Evolutionary conservation across 371 early-diverging fungal genomes (phyloP), one percentile per base, ranked within the genome.

Genomic region (Rhizopus delemar): DNA sequence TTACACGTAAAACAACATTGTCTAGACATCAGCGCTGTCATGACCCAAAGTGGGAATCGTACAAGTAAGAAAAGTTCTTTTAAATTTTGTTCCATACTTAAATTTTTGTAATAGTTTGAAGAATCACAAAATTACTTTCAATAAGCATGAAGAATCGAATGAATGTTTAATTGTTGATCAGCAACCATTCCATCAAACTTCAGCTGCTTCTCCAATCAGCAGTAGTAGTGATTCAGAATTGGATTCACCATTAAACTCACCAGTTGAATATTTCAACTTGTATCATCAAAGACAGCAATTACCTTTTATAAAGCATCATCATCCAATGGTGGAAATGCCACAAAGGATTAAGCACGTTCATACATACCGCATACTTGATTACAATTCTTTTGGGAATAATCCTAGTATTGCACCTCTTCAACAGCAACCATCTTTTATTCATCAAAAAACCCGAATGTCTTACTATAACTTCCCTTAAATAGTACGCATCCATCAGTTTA

Each of bases 1-100:
- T 84, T 60, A 83, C 83, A 55, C 82, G 89, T 52, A 86, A 87
- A 75, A 87, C 87, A 0, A 88, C 85, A 2, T 63, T 89, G 32
- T 85, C 85, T 15, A 81, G 84, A 65, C 90, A 89, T 59, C 82
- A 82, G 59, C 73, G 83, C 29, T 80, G 74, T 53, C 79, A 78
- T 62, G 77, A 77, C 56, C 70, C 70, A 15, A 60, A 67, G 53
- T 67, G 63, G 64, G 64, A 69, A 36, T 51, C 70, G 28, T 63
- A 54, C 56, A 59, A 51, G 68, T 67, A 67, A 67, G 39, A 56
- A 16, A 45, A 22, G 15, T 11, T 2, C 6, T 5, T 48, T 8
- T 8, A 9, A 13, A 45, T 29, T 7, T 2, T 29, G 9, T 48
- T 48, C 7, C 29, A 29, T 28, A 43, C 43, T 29, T 28, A 3